Evolutionary conservation across 2,329 filamentous ascomycete species (phyloP), one percentile per base, ranked within the genome.

Genomic region (Pleoardoris graminearum): DNA sequence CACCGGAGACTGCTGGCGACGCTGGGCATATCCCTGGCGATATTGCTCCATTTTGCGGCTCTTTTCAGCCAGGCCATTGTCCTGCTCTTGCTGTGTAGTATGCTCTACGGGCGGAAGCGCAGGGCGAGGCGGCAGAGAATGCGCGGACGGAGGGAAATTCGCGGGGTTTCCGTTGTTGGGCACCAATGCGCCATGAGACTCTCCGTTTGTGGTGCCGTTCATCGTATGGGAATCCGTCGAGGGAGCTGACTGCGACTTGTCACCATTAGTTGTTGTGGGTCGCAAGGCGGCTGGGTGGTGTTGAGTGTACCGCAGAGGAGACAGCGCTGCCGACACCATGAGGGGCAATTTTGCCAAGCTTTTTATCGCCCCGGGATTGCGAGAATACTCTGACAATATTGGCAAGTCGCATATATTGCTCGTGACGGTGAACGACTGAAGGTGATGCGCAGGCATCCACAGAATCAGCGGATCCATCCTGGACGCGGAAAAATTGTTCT

Each of bases 281-380:
- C 11, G 29, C 19, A 46, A 16, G n/a, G 21, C 30, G 14, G 21
- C 11, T 36, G 21, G 21, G 30, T 36, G 11, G 17, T 22, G 19
- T 41, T 27, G 30, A 25, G 19, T 46, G 30, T 46, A 46, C 43
- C 43, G 21, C 14, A 36, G 22, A 12, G 36, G 27, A 33, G 27
- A 16, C 21, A 32, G 21, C 30, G 30, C 14, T 19, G 12, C 8
- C 30, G 7, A 35, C 43, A 30, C 29, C 43, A 46, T 46, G 29
- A 35, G 43, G 43, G 30, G 19, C 43, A 27, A 19, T 3, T 35
- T 46, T 36, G 43, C 43, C 43, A 46, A 46, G 43, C 17, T 19
- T 46, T 46, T 25, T 16, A 19, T 35, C 36, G 21, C 30, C 30
- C 2, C 21, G 8, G 12, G 8, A 4, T 22, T 30, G 43, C 23